Base-by-base conservation (phyloP, 345 rosid species). In the Cardamine chenopodiifolia region DNA sequence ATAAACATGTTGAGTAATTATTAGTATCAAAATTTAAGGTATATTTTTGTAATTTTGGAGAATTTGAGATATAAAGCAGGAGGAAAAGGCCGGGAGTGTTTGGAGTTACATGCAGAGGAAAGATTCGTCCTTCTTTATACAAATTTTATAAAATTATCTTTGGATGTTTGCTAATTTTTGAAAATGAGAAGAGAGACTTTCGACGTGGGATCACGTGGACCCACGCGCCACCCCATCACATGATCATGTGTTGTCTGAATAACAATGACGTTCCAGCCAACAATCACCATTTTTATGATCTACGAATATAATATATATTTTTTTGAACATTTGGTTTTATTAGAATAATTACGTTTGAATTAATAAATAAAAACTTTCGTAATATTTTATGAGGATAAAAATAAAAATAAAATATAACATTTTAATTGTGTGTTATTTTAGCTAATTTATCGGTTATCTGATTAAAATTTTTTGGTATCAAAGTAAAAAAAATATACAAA, bases 191-290 rank as follows among this genome's bases (percentile, higher is more conserved):
- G 73, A 78, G 69, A 78, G 63, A 65, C 73, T 66, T 71, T 71
- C 47, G 72, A 74, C 76, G 34, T 56, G 64, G 75, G 73, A 66
- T 83, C 92, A 86, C 91, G 85, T 88, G 96, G 88, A 62, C 91
- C 89, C 86, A 84, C 62, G 85, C 75, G 84, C 66, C 78, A 61
- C 81, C 62, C 55, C 76, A 75, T 79, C 85, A 86, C 82, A 81
- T 84, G 87, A 48, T 68, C 87, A 84, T 86, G 91, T 82, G 91
- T 85, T 81, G 86, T 84, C 84, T 66, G 87, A 85, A 79, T 75
- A 83, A 62, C 71, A 77, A 53, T 52, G 88, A 87, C 89, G 79
- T 81, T 81, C 83, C 84, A 86, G 81, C 83, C 57, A 76, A 72
- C 81, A 44, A 70, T 66, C 59, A 60, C 77, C 61, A 64, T 45